Evolutionary conservation across 73 alveolate genomes (phyloP), one percentile per base, ranked within the genome.

Genomic region (Tetrahymena thermophila): DNA sequence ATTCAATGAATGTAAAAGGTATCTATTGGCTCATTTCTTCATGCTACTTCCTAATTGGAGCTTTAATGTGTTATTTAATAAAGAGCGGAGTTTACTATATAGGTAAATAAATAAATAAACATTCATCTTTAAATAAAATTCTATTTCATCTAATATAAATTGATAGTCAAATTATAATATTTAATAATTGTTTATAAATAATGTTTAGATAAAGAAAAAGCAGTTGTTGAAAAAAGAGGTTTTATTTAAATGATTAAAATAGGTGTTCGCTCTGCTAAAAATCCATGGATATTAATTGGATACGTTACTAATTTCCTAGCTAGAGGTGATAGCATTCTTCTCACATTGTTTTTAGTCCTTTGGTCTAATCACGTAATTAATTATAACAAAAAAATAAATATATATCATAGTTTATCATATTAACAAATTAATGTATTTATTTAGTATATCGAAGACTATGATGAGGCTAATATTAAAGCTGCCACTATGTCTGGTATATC

Each of bases 291-390:
- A 42, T 85, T 95, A 35, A 85, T 85, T 35, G 97, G 97, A 9
- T 95, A 95, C 56, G 94, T 95, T 25, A 95, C 97, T 10, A 95
- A 95, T 95, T 95, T 95, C 94, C 89, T 95, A 42, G 97, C 95
- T 40, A 95, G 97, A 93, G 97, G 97, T 35, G 97, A 95, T 25
- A 85, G 95, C 23, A 95, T 95, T 28, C 55, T 95, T 34, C 89
- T 95, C 34, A 95, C 97, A 19, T 55, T 95, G 35, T 95, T 94
- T 37, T 95, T 95, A 58, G 43, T 85, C 35, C 93, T 95, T 85
- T 95, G 97, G 97, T 85, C 95, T 95, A 57, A 95, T 55, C 85
- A 95, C n/a, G 93, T 89, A 55, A 94, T 94, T 7, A 85, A 85
- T 34, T 35, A 28, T 1, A 34, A n/a, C n/a, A 31, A 35, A 34